Evolutionary conservation across 345 rosid genomes (phyloP).

Genomic region (Lenwebbia sp.): DNA sequence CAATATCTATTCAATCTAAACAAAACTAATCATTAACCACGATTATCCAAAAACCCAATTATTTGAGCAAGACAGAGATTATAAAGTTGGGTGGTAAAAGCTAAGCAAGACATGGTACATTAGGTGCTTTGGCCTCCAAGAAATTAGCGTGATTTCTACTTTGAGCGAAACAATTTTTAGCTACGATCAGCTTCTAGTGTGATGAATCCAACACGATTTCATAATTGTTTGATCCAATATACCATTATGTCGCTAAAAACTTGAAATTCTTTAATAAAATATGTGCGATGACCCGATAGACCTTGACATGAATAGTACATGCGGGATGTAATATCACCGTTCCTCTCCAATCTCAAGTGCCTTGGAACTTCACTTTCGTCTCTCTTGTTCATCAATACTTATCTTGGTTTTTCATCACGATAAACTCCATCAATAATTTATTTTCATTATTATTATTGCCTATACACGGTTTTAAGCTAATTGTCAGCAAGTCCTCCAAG

Average conservation of each 20-base stretch:
- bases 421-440: not conserved
- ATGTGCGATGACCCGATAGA: accelerated
- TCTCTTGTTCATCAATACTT: not conserved
- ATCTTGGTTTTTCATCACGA: not conserved
- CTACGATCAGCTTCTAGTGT: not conserved
- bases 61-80: not conserved
- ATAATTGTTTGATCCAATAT: accelerated
- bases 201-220: not conserved
- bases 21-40: not conserved
- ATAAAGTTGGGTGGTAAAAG: not conserved
- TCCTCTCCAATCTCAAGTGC: not conserved
- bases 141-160: not conserved
- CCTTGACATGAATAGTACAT: not conserved
- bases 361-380: not conserved
- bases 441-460: too few species aligned
- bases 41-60: not conserved
- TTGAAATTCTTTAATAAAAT: not conserved
- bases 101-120: not conserved
- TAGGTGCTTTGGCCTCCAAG: not conserved
- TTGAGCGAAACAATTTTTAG: not conserved
- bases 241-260: not conserved
- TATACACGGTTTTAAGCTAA: not conserved
- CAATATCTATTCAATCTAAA: not conserved
- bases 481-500: not conserved
- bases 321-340: not conserved